phyloP scores from a whole-genome alignment of 2,329 filamentous ascomycete genomes.

The Neocucurbitaria cava region DNA sequence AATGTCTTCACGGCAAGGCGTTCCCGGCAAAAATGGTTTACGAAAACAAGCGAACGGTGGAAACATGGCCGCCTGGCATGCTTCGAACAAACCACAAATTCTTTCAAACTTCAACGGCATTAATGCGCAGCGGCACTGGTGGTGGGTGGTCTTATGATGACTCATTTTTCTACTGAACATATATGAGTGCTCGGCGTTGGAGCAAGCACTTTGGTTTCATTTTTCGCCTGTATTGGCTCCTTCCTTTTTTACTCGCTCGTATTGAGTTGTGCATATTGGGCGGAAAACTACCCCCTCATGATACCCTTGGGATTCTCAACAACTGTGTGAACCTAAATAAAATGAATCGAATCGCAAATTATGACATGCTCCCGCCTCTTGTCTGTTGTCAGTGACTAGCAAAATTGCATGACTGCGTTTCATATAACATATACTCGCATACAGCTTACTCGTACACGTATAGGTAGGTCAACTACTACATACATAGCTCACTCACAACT shows the following conservation, averaged over 20 bases:
- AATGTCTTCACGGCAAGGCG: not conserved
- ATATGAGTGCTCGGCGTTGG: not conserved
- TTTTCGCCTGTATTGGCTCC: not conserved
- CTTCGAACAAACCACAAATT: not conserved
- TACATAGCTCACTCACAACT: constrained; percentile 20
- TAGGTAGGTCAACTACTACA: no score
- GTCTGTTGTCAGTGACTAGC: no score
- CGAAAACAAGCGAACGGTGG: not conserved
- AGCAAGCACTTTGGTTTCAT: not conserved
- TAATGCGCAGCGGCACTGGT: constrained; percentile 1
- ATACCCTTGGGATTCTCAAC: constrained; percentile 2
- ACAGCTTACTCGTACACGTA: not conserved
- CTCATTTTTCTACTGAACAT: constrained; percentile 1
- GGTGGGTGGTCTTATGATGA: not conserved
- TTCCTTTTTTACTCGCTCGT: not conserved
- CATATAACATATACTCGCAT: not conserved
- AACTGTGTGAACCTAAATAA: not conserved
- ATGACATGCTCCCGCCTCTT: no score
- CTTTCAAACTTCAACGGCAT: not conserved
- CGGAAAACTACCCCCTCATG: constrained; percentile 2
- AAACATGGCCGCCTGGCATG: not conserved
- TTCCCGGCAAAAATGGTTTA: constrained; percentile 1
- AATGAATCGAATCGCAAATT: not conserved
- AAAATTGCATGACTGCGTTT: not conserved
- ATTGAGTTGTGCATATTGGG: constrained; percentile 5